These are phyloP conservation scores for Berkeleyomyces rouxiae DNA, from an alignment of 2,329 filamentous ascomycete species.

Conservation along the genomic window DNA sequence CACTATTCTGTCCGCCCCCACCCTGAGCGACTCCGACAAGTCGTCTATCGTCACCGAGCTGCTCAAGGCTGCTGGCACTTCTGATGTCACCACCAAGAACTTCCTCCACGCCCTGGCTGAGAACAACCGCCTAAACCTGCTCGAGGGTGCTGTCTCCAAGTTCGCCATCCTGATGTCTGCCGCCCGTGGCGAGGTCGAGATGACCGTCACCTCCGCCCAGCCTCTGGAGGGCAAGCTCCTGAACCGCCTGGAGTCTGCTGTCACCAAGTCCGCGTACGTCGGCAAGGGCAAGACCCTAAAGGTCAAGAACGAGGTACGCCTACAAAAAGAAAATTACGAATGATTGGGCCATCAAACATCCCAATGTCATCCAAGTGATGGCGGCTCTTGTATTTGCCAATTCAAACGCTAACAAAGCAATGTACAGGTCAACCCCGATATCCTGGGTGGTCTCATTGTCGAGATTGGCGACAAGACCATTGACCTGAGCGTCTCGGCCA, in stretches of 20 bases:
- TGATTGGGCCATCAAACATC: background rate
- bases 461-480: slow-evolving; percentile 97
- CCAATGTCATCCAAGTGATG: background rate
- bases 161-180: slow-evolving; percentile 78
- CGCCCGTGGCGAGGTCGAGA: slow-evolving; percentile 79
- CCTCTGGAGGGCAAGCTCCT: slow-evolving; percentile 78
- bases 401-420: slow-evolving; percentile 3
- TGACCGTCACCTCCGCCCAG: slow-evolving; percentile 80
- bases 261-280: slow-evolving; percentile 78
- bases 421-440: slow-evolving; percentile 72
- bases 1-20: slow-evolving; percentile 61
- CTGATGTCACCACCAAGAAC: slow-evolving; percentile 81
- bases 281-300: slow-evolving; percentile 94
- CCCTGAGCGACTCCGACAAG: slow-evolving; percentile 67
- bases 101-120: slow-evolving; percentile 79
- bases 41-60: slow-evolving; percentile 72
- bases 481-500: slow-evolving; percentile 86
- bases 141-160: slow-evolving; percentile 73
- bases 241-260: slow-evolving; percentile 67
- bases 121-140: slow-evolving; percentile 82
- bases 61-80: slow-evolving; percentile 58
- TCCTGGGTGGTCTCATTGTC: slow-evolving; percentile 83
- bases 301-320: slow-evolving; percentile 69
- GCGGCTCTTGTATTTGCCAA: background rate
- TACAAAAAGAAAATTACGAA: background rate